Percentiles rank a stretch among this genome's conserved stretches.
phyloP scores from a whole-genome alignment of 805 yeast genomes.

The Candida lessepsii region DNA sequence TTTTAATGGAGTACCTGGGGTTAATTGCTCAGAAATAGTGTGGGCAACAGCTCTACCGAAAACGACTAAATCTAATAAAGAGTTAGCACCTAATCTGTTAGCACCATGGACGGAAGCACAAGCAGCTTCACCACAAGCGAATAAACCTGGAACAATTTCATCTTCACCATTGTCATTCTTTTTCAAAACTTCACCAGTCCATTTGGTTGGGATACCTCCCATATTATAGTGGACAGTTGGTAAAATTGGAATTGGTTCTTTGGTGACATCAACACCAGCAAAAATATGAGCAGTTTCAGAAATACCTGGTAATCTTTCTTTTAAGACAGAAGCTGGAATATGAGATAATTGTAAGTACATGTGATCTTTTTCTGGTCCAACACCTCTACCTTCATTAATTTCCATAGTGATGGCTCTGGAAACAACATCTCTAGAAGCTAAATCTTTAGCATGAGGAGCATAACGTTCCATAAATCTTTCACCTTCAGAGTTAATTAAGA shows the following conservation, averaged over 20 bases:
- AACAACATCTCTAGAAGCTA: slow-evolving; percentile 97
- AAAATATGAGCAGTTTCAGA: slow-evolving; percentile 97
- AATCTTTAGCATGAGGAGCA: slow-evolving; percentile 97
- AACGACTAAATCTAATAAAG: slow-evolving; percentile 91
- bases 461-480: slow-evolving; percentile 99
- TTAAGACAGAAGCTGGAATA: slow-evolving; percentile 84
- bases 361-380: slow-evolving; percentile 94
- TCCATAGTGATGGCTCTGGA: slow-evolving; percentile 98
- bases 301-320: slow-evolving; percentile 98
- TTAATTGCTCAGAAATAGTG: slow-evolving; percentile 78
- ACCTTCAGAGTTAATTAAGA: slow-evolving; percentile 92
- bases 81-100: slow-evolving; percentile 98
- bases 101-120: slow-evolving; percentile 99
- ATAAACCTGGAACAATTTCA: slow-evolving; percentile 84
- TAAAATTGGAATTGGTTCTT: slow-evolving; percentile 97
- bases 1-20: slow-evolving; percentile 86
- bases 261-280: slow-evolving; percentile 99
- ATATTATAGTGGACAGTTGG: slow-evolving; percentile 99
- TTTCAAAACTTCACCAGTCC: slow-evolving; percentile 92
- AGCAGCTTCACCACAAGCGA: slow-evolving; percentile 98
- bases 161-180: slow-evolving; percentile 86
- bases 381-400: slow-evolving; percentile 99
- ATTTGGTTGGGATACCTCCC: slow-evolving; percentile 99
- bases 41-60: slow-evolving; percentile 98
- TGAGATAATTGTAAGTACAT: slow-evolving; percentile 92